Evolutionary conservation across 805 yeast genomes (phyloP).

Genomic region (Kluyveromyces wickerhamii): DNA sequence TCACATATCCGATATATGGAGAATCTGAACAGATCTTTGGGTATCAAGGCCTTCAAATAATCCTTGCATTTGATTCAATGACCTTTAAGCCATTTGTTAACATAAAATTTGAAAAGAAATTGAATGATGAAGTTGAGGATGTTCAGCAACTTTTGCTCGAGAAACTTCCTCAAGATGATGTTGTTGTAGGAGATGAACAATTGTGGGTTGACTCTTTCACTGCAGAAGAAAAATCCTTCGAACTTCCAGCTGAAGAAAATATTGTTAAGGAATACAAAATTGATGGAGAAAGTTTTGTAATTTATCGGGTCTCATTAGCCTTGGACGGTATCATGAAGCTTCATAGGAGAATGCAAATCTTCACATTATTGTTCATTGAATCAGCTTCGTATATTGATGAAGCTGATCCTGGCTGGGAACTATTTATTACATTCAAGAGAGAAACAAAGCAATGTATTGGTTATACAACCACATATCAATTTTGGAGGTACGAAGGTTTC

Average conservation of each 20-base stretch:
- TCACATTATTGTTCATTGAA: slow-evolving; percentile 80
- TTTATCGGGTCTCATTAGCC: slow-evolving; percentile 38
- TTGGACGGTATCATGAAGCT: slow-evolving; percentile 37
- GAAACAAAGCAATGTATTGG: slow-evolving; percentile 51
- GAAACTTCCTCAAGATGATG: slow-evolving; percentile 50
- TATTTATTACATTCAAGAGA: slow-evolving; percentile 44
- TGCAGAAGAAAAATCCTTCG: slow-evolving; percentile 38
- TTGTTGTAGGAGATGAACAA: slow-evolving; percentile 54
- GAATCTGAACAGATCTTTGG: slow-evolving; percentile 87
- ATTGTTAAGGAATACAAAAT: slow-evolving; percentile 28
- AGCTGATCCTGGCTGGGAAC: slow-evolving; percentile 71
- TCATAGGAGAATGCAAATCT: slow-evolving; percentile 65
- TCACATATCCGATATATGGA: slow-evolving; percentile 92
- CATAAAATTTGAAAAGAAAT: slow-evolving; percentile 45
- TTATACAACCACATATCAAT: slow-evolving; percentile 74
- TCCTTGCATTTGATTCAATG: slow-evolving; percentile 62
- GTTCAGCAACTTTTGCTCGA: slow-evolving; percentile 46
- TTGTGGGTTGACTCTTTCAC: slow-evolving; percentile 56
- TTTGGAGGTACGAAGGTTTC: slow-evolving; percentile 64
- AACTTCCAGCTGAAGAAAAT: slow-evolving; percentile 34
- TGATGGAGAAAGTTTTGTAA: slow-evolving; percentile 34
- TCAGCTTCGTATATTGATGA: slow-evolving; percentile 87
- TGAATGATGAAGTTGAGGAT: slow-evolving; percentile 48
- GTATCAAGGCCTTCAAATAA: slow-evolving; percentile 58
- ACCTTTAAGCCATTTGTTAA: slow-evolving; percentile 69